These are phyloP conservation scores for Chlorella sp. DNA, from an alignment of 139 green algal species.

Conservation along the genomic window DNA sequence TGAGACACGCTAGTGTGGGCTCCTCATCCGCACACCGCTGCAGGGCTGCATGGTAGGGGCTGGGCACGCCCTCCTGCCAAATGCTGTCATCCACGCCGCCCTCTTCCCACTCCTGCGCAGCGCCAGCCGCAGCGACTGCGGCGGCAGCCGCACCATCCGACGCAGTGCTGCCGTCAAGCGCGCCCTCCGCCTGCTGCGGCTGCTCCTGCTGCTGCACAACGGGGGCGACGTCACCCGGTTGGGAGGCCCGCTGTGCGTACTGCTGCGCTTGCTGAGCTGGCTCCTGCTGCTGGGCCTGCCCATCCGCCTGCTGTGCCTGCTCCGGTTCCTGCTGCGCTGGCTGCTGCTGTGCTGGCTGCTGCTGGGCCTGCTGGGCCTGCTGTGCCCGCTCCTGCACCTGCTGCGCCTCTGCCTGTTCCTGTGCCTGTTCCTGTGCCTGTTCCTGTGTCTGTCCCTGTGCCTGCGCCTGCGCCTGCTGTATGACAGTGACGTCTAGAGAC, in stretches of 20 bases:
- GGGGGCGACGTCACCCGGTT: too few relatives aligned
- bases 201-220: too few relatives aligned
- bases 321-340: background rate
- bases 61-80: too few relatives aligned
- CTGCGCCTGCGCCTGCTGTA: background rate
- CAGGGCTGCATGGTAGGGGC: slow-evolving; percentile 1
- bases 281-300: too few relatives aligned
- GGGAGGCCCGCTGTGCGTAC: too few relatives aligned
- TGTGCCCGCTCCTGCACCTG: background rate
- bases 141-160: background rate
- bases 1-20: slow-evolving; percentile 33
- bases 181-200: background rate
- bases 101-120: too few relatives aligned
- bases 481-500: background rate
- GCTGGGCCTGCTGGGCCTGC: background rate
- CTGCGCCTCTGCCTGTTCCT: background rate
- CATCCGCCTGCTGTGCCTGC: too few relatives aligned
- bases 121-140: too few relatives aligned
- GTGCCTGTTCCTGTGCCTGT: background rate
- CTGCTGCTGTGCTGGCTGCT: background rate
- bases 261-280: background rate
- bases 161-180: background rate
- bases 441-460: too few relatives aligned
- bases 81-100: too few relatives aligned
- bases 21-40: background rate